Evolutionary conservation across 768 basidiomycete genomes (phyloP).

Genomic region (Clavaria fumosa): DNA sequence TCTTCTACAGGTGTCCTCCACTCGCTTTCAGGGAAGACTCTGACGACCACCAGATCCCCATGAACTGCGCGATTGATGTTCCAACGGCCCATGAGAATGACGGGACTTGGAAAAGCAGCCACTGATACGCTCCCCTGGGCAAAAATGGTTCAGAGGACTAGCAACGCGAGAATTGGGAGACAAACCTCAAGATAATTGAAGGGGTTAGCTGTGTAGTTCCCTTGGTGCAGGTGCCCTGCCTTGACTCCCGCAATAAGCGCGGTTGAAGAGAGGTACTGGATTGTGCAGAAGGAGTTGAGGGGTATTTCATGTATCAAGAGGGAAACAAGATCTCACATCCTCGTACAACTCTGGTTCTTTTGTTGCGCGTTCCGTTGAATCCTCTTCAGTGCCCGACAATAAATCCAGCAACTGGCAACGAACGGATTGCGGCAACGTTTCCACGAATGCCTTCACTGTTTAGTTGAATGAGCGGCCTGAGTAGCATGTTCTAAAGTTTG

Average conservation of each 20-base stretch:
- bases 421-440: constrained; percentile 38
- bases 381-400: constrained; percentile 51
- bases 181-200: constrained; percentile 89
- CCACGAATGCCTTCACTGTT: constrained; percentile 67
- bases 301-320: no score
- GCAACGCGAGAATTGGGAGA: not conserved
- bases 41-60: constrained; percentile 84
- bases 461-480: not conserved
- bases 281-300: not conserved
- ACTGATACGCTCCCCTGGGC: constrained; percentile 67
- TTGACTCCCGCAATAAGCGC: constrained; percentile 73
- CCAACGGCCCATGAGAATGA: constrained; percentile 76
- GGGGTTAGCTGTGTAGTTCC: constrained; percentile 86
- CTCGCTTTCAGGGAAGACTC: constrained; percentile 72
- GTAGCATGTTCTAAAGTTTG: not conserved
- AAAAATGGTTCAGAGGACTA: not conserved
- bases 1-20: constrained; percentile 91
- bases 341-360: constrained; percentile 54
- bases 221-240: constrained; percentile 72
- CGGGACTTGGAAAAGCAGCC: constrained; percentile 54
- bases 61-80: constrained; percentile 94
- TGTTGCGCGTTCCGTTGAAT: constrained; percentile 42
- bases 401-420: constrained; percentile 75
- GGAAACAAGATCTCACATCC: constrained; percentile 34
- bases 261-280: constrained; percentile 63